Base-by-base conservation (phyloP, 2,329 filamentous ascomycete species). In the Acarospora socialis region DNA sequence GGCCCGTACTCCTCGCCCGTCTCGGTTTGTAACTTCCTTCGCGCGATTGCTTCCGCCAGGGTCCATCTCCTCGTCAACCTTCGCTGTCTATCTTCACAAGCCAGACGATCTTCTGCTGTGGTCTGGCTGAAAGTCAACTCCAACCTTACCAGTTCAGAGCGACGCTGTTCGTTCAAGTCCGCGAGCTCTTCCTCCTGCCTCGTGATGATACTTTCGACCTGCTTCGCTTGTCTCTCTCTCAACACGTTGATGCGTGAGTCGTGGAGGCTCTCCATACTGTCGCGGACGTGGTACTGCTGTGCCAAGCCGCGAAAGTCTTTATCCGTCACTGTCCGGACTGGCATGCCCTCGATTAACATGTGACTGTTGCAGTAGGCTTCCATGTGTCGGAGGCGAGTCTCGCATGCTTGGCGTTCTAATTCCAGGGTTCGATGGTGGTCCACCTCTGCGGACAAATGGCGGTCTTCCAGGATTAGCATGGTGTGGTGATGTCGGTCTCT, bases 191-290 rank as follows among this genome's bases (percentile, higher is more conserved):
- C 48, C 37, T 66, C 63, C 42, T 77, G 72, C 15, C 65, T 58
- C 22, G 64, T 59, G 2, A 68, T 49, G 3, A 76, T 56, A 38
- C 73, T 66, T 43, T 75, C 70, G 57, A 75, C 66, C 18, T 66
- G 59, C 46, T 72, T 73, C 1, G 68, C 61, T 46, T 77, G 73
- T 24, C 67, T 65, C 37, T 76, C 72, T n/a, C 72, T 61, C 57
- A 77, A 63, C 16, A 76, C 70, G 43, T 75, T 75, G 47, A 77
- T 73, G 46, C 68, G 69, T 22, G 66, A 60, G 43, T 70, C 60
- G 39, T 76, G 70, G 3, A 71, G 54, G 21, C 68, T 62, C 37
- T 67, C 64, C 59, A 76, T 66, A 39, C 66, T 65, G 44, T 73
- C 70, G 21, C 69, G 63, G 8, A 73, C 45, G 39, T 64, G 70